Base-by-base conservation (phyloP, 2,329 filamentous ascomycete species). In the Penicillium italicum region DNA sequence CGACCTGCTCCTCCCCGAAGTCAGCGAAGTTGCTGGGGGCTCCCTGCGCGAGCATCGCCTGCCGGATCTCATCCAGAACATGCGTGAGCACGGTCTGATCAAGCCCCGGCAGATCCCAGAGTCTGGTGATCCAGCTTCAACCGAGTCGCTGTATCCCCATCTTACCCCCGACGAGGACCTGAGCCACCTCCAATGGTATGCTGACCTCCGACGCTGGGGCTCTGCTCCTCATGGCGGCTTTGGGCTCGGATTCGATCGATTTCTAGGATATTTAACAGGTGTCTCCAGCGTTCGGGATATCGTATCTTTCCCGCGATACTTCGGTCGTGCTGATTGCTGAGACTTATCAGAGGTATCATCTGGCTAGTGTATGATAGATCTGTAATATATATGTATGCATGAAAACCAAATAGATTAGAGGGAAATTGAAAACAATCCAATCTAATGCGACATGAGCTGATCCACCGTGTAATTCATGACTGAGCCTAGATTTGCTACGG, bases 191-290 rank as follows among this genome's bases (percentile, higher is more conserved):
- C 83, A 87, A 63, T 97, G 92, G 92, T 97, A 96, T 70, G 79
- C 90, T 24, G 91, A 97, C 72, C 80, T 97, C 58, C 85, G 92
- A 58, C 86, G 88, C 62, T 97, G 91, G 83, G 92, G 92, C n/a
- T 92, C 88, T 63, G 90, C 91, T 53, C 91, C 91, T 34, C 92
- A 96, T 67, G 92, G 92, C 40, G 92, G 92, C 1, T 97, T 96
- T 70, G 92, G 92, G 3, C 73, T 97, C 54, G 92, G 92, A 9
- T 95, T 96, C 69, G 92, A 97, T 78, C 84, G 92, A 53, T 81
- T 96, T 60, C 74, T 96, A 64, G 87, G 88, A 68, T 96, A 96
- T 75, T 79, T 97, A 53, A 84, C 88, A 31, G 91, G 91, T 10
- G 85, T 93, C 37, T 82, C 84, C 61, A 96, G 90, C 65, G 84